Conservation (phyloP, 78 protist species). For the Salpingoeca rosetta region DNA sequence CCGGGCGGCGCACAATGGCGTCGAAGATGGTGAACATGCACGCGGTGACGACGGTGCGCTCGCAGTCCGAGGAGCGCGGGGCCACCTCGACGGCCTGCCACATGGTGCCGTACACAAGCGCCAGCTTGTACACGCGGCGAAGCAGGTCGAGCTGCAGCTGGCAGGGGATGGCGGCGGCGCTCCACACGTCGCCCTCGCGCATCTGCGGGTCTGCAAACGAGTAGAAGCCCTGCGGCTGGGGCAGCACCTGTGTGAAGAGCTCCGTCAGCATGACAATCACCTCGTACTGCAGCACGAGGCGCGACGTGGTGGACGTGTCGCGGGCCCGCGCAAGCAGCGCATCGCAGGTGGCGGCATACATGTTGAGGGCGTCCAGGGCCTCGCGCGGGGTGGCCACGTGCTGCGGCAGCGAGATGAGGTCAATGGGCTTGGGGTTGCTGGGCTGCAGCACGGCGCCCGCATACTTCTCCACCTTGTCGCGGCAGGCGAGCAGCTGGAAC, state of each 20-base stretch:
- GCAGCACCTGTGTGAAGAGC: slow-evolving; percentile 9
- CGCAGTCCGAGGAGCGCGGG: slow-evolving; percentile 8
- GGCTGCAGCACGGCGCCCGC: not conserved
- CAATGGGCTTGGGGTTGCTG: not conserved
- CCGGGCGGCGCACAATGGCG: not conserved
- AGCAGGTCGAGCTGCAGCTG: not conserved
- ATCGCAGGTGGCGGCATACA: not conserved
- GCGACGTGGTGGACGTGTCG: not conserved
- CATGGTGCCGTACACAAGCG: not conserved
- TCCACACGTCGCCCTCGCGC: not conserved
- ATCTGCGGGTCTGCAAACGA: too few species aligned
- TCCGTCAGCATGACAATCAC: not conserved
- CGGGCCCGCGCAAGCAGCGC: not conserved
- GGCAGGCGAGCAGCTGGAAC: not conserved
- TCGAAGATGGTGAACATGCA: slow-evolving; percentile 4
- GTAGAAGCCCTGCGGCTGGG: slow-evolving; percentile 14
- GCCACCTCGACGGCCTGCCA: slow-evolving; percentile 28
- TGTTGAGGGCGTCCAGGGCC: not conserved
- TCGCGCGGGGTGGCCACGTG: not conserved
- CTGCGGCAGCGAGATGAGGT: not conserved
- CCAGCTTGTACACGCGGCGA: not conserved
- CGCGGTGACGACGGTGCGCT: slow-evolving; percentile 11
- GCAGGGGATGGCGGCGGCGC: not conserved
- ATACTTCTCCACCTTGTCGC: not conserved
- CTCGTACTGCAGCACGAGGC: not conserved